Base-by-base conservation (phyloP, 129 eudicot genomes). In the Pseudognaphalium luteoalbum region DNA sequence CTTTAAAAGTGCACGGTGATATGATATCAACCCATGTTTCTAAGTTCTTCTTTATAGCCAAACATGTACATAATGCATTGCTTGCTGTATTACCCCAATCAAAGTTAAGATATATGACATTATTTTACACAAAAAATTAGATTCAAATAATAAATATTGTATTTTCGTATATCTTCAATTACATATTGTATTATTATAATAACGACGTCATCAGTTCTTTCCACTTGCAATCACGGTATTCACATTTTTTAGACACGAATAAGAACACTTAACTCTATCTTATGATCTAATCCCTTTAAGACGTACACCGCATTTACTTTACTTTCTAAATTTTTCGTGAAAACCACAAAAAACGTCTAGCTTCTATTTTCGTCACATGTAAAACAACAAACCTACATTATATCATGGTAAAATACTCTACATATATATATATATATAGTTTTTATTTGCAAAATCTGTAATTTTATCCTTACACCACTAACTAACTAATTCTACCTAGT, bases 1-100 rank as follows among this genome's bases (percentile, higher is more conserved):
- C 74, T 76, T 14, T 35, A 54, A n/a, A 66, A 22, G 74, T 34
- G 74, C 11, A 76, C 17, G 41, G 28, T 67, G 73, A 76, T 28
- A 2, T 67, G 73, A 76, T 28, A 2, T 56, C 73, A 66, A 67
- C 68, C 51, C 74, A 76, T 66, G 69, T 51, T 51, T 12, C 33
- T 32, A 47, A 10, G 63, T 63, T 62, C 63, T 75, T n/a, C 20
- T 66, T 20, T 51, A 66, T 12, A 44, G 28, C 32, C 58, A 37
- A 68, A 21, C 39, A 66, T 52, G 81, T 58, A 77, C 68, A 15
- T 3, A 15, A 35, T 76, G 72, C 52, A 61, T 42, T 74, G 42
- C 42, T 60, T 50, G 34, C 59, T 32, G 71, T 63, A 65, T 10
- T 20, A 75, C 10, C 74, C 58, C 9, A 1, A 7, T 6, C 44